Percentiles rank a stretch among this genome's conserved stretches.
Evolutionary conservation across 345 rosid genomes (phyloP).

Genomic region (Punica granatum): DNA sequence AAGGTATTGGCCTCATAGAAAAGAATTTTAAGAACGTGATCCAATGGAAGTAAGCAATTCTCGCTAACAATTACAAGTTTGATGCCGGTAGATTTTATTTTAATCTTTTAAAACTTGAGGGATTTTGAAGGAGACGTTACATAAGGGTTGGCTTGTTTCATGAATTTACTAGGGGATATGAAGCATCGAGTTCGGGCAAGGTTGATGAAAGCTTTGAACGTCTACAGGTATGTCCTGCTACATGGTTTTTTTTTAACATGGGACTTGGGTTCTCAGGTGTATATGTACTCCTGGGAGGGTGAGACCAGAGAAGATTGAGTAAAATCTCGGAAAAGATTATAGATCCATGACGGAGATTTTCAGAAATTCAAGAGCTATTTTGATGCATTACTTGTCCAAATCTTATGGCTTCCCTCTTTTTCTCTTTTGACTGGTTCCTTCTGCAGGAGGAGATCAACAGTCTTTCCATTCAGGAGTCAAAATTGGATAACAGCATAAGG

Average conservation of each 20-base stretch:
- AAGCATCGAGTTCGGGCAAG: conserved; percentile 74
- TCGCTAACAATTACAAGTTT: neutral
- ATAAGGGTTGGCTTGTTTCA: conserved; percentile 4
- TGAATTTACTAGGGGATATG: conserved; percentile 66
- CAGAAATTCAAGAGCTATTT: neutral
- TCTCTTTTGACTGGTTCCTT: too few species aligned
- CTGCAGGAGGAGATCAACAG: conserved; percentile 68
- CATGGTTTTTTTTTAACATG: neutral
- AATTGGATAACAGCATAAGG: conserved; percentile 66
- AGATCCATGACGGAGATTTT: neutral
- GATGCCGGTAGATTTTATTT: neutral
- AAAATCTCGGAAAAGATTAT: neutral
- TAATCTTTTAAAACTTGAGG: neutral
- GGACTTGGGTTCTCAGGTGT: neutral
- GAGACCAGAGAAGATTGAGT: too few species aligned
- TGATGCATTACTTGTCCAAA: neutral
- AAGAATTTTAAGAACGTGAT: conserved; percentile 92
- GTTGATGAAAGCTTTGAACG: conserved; percentile 54
- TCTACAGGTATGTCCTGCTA: conserved; percentile 57
- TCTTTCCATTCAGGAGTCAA: conserved; percentile 55
- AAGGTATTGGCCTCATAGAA: conserved; percentile 97
- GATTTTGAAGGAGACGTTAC: neutral
- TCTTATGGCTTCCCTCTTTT: neutral
- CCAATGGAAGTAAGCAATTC: conserved; percentile 81
- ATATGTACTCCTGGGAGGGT: neutral